Evolutionary conservation across 2,329 filamentous ascomycete species (phyloP).

Genomic region (Fusarium graminum): DNA sequence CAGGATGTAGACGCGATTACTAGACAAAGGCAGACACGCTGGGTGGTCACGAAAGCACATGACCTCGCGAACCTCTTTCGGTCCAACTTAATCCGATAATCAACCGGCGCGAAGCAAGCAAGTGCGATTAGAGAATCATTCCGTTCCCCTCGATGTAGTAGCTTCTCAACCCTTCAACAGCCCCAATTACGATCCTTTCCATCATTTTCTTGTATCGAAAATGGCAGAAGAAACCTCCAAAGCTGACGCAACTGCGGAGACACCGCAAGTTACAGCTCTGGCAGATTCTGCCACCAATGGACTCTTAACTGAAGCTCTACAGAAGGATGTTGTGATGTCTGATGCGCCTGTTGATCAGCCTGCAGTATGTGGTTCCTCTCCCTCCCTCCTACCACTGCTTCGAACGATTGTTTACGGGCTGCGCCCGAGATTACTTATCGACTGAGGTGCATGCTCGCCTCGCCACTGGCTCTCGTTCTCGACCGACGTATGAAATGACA

Average conservation of each 20-base stretch:
- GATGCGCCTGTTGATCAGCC: constrained; percentile 59
- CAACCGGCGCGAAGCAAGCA: constrained; percentile 43
- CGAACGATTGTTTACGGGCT: no score
- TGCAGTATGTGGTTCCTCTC: constrained; percentile 50
- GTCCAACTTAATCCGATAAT: constrained; percentile 37
- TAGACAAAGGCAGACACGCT: constrained; percentile 30
- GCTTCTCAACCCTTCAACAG: constrained; percentile 23
- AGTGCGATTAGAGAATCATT: constrained; percentile 1
- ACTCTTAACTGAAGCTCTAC: constrained; percentile 44
- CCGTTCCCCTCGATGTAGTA: constrained; percentile 7
- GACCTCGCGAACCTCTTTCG: constrained; percentile 44
- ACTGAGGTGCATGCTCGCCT: not conserved
- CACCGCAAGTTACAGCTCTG: constrained; percentile 38
- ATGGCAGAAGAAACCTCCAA: constrained; percentile 52
- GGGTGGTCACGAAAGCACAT: constrained; percentile 57
- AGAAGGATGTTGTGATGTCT: constrained; percentile 60
- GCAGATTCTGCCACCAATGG: constrained; percentile 42
- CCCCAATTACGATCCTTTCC: not conserved
- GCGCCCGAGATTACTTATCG: not conserved
- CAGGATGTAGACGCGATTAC: constrained; percentile 33
- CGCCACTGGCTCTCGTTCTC: not conserved
- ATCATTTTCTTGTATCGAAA: not conserved
- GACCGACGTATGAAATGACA: constrained; percentile 1
- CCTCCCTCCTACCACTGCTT: not conserved
- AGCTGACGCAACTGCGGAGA: constrained; percentile 37